Evolutionary conservation across 2,329 filamentous ascomycete genomes (phyloP).

Genomic region (Ceratocystis colombiana): DNA sequence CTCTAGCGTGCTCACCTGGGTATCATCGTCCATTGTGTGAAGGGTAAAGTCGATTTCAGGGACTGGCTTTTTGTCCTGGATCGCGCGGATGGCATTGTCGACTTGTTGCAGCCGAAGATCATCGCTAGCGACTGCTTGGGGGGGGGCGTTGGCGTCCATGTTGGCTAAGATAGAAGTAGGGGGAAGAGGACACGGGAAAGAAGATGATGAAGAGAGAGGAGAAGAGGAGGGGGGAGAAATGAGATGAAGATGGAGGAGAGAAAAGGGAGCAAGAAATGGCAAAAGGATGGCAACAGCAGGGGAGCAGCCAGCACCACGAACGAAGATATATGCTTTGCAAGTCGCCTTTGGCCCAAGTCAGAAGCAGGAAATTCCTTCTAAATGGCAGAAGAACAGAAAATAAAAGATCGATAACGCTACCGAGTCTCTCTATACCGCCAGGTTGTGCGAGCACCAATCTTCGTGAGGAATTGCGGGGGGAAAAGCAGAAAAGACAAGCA

Average conservation of each 20-base stretch:
- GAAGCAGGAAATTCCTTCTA: no score
- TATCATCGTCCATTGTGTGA: constrained; percentile 96
- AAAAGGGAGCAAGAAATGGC: background rate
- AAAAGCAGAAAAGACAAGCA: background rate
- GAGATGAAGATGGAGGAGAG: constrained; percentile 18
- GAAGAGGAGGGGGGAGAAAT: background rate
- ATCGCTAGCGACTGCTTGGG: constrained; percentile 33
- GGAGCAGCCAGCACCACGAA: no score
- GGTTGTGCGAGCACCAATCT: no score
- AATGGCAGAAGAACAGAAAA: no score
- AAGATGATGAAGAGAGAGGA: constrained; percentile 11
- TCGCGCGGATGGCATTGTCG: constrained; percentile 84
- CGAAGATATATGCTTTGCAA: no score
- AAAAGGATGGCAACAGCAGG: no score
- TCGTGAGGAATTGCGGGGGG: background rate
- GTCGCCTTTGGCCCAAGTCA: no score
- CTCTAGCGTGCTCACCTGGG: constrained; percentile 88
- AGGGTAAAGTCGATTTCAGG: constrained; percentile 98
- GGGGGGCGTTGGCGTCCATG: constrained; percentile 42
- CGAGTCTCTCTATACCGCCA: background rate
- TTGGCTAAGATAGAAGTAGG: background rate
- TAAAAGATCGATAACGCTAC: no score
- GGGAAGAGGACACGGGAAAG: background rate
- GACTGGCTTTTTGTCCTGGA: constrained; percentile 86
- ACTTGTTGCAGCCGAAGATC: constrained; percentile 52